Evolutionary conservation across 805 yeast species (phyloP).

Genomic region (Saccharomycopsis synnaedendra): DNA sequence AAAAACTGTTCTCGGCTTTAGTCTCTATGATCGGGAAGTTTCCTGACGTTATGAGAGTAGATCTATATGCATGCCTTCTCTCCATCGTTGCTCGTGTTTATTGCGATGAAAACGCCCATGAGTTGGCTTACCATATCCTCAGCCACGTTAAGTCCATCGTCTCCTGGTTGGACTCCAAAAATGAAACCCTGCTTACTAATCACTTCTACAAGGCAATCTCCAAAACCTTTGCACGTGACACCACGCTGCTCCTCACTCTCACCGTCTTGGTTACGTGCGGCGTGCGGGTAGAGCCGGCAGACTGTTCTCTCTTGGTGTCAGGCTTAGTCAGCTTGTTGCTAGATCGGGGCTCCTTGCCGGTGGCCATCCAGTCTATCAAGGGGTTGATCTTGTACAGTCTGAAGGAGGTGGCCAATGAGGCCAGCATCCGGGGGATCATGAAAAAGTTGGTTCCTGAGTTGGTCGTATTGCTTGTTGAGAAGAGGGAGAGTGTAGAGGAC

Average conservation of each 20-base stretch:
- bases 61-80: constrained; percentile 60
- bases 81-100: constrained; percentile 49
- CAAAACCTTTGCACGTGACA: constrained; percentile 20
- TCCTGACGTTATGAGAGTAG: constrained; percentile 58
- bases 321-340: constrained; percentile 27
- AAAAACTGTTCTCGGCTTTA: constrained; percentile 37
- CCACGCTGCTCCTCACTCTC: constrained; percentile 31
- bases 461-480: constrained; percentile 23
- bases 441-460: constrained; percentile 35
- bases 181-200: constrained; percentile 21
- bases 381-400: constrained; percentile 34
- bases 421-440: constrained; percentile 27
- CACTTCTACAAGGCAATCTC: constrained; percentile 29
- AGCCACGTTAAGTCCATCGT: constrained; percentile 39
- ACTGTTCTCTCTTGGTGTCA: constrained; percentile 26
- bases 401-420: constrained; percentile 13
- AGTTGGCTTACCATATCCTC: constrained; percentile 39
- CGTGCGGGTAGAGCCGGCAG: constrained; percentile 23
- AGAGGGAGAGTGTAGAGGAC: constrained; percentile 20
- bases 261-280: constrained; percentile 33
- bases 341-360: constrained; percentile 25
- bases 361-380: constrained; percentile 52
- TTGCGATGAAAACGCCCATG: constrained; percentile 25
- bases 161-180: constrained; percentile 22
- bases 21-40: constrained; percentile 54